A percentile compares a stretch with the other conserved stretches of the same genome.
phyloP scores from a whole-genome alignment of 169 alveolate genomes.

The Miamiensis avidus region DNA sequence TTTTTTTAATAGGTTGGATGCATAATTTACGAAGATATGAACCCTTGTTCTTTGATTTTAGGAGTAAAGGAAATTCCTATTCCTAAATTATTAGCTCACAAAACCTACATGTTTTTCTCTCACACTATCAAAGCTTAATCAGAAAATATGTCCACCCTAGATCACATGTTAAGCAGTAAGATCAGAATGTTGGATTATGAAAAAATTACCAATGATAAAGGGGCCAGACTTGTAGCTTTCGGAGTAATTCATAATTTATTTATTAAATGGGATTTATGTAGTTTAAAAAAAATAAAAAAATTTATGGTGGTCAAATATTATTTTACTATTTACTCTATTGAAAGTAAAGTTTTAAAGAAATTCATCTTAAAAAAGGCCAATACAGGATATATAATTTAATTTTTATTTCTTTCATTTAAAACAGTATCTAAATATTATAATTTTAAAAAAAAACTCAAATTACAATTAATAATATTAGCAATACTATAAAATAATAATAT shows the following conservation, averaged over 20 bases:
- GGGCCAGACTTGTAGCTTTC: constrained; percentile 65
- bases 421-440: no score
- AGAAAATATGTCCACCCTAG: constrained; percentile 69
- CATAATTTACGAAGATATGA: constrained; percentile 57
- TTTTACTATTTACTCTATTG: no score
- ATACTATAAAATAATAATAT: no score
- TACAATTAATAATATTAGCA: no score
- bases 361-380: no score
- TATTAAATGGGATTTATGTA: neutral
- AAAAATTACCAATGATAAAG: constrained; percentile 54
- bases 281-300: no score
- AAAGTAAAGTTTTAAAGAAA: no score
- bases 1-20: constrained; percentile 20
- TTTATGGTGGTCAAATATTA: neutral
- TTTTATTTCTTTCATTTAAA: no score
- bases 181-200: constrained; percentile 75
- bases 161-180: constrained; percentile 56
- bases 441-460: no score
- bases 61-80: constrained; percentile 79
- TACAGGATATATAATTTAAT: no score
- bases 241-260: constrained; percentile 25
- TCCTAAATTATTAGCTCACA: constrained; percentile 45
- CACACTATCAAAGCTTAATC: constrained; percentile 73
- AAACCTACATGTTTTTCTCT: constrained; percentile 72
- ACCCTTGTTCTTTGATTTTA: constrained; percentile 55